These are phyloP conservation scores for Podaxis sp. DNA, from an alignment of 768 basidiomycete genomes.

Conservation along the genomic window DNA sequence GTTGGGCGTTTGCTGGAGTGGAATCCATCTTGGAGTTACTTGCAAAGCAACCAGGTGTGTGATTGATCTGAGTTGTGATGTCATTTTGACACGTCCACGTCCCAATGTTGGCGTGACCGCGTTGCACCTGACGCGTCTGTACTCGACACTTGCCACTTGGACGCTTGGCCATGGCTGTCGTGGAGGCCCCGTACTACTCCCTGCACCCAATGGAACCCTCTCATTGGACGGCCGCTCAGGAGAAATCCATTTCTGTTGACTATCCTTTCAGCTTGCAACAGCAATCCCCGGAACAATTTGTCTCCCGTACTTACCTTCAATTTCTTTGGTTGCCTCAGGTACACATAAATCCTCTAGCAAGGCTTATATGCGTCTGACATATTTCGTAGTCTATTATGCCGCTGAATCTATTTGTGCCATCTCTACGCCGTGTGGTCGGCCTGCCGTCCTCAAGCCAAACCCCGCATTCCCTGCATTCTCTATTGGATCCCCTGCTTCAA, in stretches of 20 bases:
- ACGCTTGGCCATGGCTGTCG: not conserved
- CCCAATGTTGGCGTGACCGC: not conserved
- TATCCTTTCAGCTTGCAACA: slow-evolving; percentile 46
- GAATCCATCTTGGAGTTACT: too few species aligned
- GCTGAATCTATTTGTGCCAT: slow-evolving; percentile 49
- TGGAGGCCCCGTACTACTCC: not conserved
- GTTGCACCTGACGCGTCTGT: not conserved
- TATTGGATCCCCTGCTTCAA: slow-evolving; percentile 60
- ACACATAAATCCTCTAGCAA: slow-evolving; percentile 8
- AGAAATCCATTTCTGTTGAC: slow-evolving; percentile 50
- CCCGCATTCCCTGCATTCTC: slow-evolving; percentile 51
- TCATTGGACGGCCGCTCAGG: slow-evolving; percentile 55
- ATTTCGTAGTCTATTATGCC: slow-evolving; percentile 67
- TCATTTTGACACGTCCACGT: too few species aligned
- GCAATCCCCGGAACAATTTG: slow-evolving; percentile 52
- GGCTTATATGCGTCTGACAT: not conserved
- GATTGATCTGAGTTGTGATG: too few species aligned
- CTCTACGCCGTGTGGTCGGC: slow-evolving; percentile 46
- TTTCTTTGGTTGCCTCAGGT: slow-evolving; percentile 80
- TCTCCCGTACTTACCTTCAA: slow-evolving; percentile 65
- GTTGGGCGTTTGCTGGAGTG: too few species aligned
- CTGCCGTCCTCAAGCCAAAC: slow-evolving; percentile 24
- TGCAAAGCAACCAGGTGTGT: too few species aligned
- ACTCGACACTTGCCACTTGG: not conserved
- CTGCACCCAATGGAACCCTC: not conserved